These are phyloP conservation scores for Pseudogymnoascus sp. DNA, from an alignment of 2,329 filamentous ascomycete genomes.

Conservation along the genomic window DNA sequence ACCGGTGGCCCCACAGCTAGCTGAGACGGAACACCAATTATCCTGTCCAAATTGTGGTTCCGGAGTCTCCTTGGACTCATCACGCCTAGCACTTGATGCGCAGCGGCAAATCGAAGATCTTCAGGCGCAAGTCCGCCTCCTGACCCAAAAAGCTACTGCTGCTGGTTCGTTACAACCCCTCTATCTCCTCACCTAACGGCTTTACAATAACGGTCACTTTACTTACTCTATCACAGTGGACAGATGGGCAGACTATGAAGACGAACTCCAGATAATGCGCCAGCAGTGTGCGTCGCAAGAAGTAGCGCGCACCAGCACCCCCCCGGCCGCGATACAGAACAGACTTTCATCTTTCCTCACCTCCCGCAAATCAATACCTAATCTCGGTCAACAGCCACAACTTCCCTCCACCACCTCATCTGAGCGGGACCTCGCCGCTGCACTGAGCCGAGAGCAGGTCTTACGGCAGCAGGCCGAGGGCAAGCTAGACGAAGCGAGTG, in stretches of 20 bases:
- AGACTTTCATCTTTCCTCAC: slow-evolving; percentile 39
- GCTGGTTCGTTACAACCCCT: slow-evolving; percentile 37
- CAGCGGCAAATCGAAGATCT: slow-evolving; percentile 60
- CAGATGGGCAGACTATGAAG: slow-evolving; percentile 72
- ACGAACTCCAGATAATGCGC: slow-evolving; percentile 60
- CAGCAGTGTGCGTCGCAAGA: slow-evolving; percentile 32
- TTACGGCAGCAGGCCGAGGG: slow-evolving; percentile 64
- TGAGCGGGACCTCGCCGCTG: slow-evolving; percentile 49
- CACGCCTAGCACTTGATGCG: slow-evolving; percentile 27
- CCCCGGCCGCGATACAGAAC: slow-evolving; percentile 22
- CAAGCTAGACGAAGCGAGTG: slow-evolving; percentile 56
- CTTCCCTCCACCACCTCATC: slow-evolving; percentile 21
- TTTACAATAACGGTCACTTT: slow-evolving; percentile 8
- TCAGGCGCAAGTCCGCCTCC: slow-evolving; percentile 60
- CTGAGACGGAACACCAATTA: slow-evolving; percentile 10
- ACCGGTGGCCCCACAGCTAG: slow-evolving; percentile 21
- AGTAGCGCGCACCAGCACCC: slow-evolving; percentile 32
- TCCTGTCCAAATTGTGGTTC: slow-evolving; percentile 29
- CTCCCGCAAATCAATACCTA: slow-evolving; percentile 42
- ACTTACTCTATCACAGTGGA: slow-evolving; percentile 39
- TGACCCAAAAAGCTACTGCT: slow-evolving; percentile 65
- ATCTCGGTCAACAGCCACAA: slow-evolving; percentile 20
- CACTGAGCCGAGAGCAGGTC: slow-evolving; percentile 58
- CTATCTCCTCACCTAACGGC: not conserved
- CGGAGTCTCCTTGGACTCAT: slow-evolving; percentile 15